Evolutionary conservation across 1,284 basidiomycete species (phyloP).

Genomic region (Sanguinoderma infundibulare): DNA sequence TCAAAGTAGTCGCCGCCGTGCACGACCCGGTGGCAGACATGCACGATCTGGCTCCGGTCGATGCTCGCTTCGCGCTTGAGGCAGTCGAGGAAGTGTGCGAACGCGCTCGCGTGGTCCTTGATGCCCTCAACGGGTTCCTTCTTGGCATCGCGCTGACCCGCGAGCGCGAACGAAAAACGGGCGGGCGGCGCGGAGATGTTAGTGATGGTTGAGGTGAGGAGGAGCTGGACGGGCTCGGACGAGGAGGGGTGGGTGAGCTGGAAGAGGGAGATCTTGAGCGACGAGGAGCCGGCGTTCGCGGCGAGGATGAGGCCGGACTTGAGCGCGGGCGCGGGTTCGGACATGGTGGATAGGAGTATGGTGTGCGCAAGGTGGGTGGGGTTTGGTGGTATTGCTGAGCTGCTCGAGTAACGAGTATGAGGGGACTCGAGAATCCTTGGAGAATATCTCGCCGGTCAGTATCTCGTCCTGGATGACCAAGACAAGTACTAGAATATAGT

Average conservation of each 20-base stretch:
- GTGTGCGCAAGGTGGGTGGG: no score
- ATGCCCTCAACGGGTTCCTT: conserved; percentile 45
- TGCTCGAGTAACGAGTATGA: no score
- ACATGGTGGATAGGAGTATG: not conserved
- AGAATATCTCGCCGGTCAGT: no score
- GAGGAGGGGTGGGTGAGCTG: not conserved
- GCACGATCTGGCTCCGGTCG: conserved; percentile 48
- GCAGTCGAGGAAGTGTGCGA: conserved; percentile 61
- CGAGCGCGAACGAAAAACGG: conserved; percentile 49
- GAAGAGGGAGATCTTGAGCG: conserved; percentile 76
- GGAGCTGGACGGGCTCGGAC: conserved; percentile 45
- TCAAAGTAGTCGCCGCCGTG: conserved; percentile 80
- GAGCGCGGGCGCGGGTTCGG: conserved; percentile 6
- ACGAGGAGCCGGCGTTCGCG: conserved; percentile 76
- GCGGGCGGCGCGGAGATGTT: conserved; percentile 62
- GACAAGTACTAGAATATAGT: no score
- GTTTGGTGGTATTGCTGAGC: no score
- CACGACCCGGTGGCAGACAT: conserved; percentile 78
- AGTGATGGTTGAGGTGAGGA: conserved; percentile 55
- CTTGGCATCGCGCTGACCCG: conserved; percentile 37
- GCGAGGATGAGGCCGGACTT: conserved; percentile 53
- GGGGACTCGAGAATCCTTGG: no score
- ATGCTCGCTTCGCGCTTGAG: conserved; percentile 50
- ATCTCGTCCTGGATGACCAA: no score
- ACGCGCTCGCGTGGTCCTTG: conserved; percentile 64